phyloP scores from a whole-genome alignment of 176 grass and related monocot species.

The Lolium perenne region DNA sequence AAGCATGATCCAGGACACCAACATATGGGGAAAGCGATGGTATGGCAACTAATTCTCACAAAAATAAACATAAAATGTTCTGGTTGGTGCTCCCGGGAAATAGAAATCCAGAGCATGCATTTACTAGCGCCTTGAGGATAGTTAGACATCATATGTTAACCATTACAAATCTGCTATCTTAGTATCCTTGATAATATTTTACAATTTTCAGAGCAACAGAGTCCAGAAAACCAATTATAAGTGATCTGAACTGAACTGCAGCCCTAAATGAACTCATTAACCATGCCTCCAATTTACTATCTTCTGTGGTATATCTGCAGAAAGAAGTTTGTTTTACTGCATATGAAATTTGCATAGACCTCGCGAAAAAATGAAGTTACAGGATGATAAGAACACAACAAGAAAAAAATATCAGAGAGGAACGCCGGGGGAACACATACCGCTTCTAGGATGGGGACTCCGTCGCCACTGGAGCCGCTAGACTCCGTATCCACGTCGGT shows the following conservation, averaged over 20 bases:
- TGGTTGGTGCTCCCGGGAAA: neutral
- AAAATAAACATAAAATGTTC: neutral
- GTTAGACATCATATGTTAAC: neutral
- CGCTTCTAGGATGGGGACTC: slow-evolving; percentile 26
- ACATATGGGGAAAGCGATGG: slow-evolving; percentile 18
- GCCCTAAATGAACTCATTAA: neutral
- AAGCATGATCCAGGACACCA: slow-evolving; percentile 35
- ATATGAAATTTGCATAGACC: neutral
- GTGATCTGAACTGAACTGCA: neutral
- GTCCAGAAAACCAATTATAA: neutral
- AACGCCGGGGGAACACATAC: neutral
- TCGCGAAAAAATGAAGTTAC: neutral
- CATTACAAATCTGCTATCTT: neutral
- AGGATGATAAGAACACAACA: neutral
- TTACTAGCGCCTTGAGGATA: neutral
- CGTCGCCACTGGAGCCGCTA: slow-evolving; percentile 38
- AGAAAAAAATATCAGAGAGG: neutral
- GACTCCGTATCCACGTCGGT: slow-evolving; percentile 57
- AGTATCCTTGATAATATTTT: no score
- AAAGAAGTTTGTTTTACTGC: neutral
- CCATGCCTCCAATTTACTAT: neutral
- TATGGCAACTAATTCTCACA: slow-evolving; percentile 4
- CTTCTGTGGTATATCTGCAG: neutral
- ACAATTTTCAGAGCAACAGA: neutral
- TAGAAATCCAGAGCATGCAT: neutral